Conservation (phyloP, 106 monocot species). For the Dendrobium nobile region DNA sequence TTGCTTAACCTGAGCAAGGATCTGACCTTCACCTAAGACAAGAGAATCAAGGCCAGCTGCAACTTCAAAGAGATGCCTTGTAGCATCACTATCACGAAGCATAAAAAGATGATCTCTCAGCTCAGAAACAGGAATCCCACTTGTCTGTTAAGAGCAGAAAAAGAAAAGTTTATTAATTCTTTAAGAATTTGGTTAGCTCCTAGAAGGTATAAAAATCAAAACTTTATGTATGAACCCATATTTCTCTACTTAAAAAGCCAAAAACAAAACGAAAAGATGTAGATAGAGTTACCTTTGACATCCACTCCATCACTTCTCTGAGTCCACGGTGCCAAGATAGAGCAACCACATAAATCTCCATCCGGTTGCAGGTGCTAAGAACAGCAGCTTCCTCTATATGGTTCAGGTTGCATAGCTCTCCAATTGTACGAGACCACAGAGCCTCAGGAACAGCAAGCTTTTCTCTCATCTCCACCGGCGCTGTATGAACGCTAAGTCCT, state of each 20-base stretch:
- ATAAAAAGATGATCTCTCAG: conserved; percentile 79
- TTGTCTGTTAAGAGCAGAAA: conserved; percentile 41
- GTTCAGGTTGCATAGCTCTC: conserved; percentile 73
- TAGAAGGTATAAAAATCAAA: too few species aligned
- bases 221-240: too few species aligned
- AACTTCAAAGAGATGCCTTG: conserved; percentile 88
- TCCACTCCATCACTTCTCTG: conserved; percentile 93
- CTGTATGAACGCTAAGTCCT: conserved; percentile 85
- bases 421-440: conserved; percentile 80
- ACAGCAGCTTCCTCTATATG: conserved; percentile 99
- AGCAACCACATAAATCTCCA: conserved; percentile 97
- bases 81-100: conserved; percentile 88
- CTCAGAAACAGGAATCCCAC: conserved; percentile 85
- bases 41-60: conserved; percentile 94
- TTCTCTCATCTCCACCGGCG: conserved; percentile 97
- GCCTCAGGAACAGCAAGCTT: conserved; percentile 96
- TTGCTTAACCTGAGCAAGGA: conserved; percentile 95
- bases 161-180: not conserved
- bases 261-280: not conserved
- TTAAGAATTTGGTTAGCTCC: not conserved
- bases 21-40: conserved; percentile 97
- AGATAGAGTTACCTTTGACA: conserved; percentile 69
- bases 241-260: too few species aligned
- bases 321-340: conserved; percentile 94
- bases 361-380: conserved; percentile 96